These are phyloP conservation scores for Fusarium irregulare DNA, from an alignment of 2,329 filamentous ascomycete species.

Conservation along the genomic window DNA sequence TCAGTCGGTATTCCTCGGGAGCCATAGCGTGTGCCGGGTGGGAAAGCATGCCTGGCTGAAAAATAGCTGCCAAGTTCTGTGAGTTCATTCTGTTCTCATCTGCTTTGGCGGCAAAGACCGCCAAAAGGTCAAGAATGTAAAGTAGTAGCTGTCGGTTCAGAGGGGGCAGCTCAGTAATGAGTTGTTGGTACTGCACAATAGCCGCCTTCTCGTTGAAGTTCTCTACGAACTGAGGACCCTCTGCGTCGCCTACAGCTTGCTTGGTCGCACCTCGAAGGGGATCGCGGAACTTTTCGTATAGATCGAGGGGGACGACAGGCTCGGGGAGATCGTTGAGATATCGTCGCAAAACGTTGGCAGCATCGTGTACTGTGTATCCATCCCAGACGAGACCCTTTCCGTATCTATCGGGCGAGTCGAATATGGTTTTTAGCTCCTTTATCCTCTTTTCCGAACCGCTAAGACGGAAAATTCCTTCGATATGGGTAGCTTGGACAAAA, in stretches of 20 bases:
- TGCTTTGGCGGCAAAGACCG: slow-evolving; percentile 96
- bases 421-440: slow-evolving; percentile 91
- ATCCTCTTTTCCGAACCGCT: slow-evolving; percentile 98
- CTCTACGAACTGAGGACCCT: slow-evolving; percentile 76
- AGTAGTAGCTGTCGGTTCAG: slow-evolving; percentile 93
- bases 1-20: slow-evolving; percentile 91
- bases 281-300: slow-evolving; percentile 91
- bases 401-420: slow-evolving; percentile 94
- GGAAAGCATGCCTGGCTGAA: slow-evolving; percentile 95
- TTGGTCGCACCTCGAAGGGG: slow-evolving; percentile 79
- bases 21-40: slow-evolving; percentile 96
- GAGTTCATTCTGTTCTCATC: slow-evolving; percentile 98
- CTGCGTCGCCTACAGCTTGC: slow-evolving; percentile 77
- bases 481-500: slow-evolving; percentile 77
- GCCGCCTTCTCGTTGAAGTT: slow-evolving; percentile 72
- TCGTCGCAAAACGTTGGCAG: slow-evolving; percentile 92
- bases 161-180: slow-evolving; percentile 93
- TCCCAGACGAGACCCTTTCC: slow-evolving; percentile 98
- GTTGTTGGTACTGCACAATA: slow-evolving; percentile 84
- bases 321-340: slow-evolving; percentile 97
- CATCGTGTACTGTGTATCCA: slow-evolving; percentile 98
- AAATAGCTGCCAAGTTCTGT: slow-evolving; percentile 93
- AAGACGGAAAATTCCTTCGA: slow-evolving; percentile 96
- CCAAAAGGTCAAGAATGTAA: slow-evolving; percentile 94
- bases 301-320: slow-evolving; percentile 92